Base-by-base conservation (phyloP, 169 alveolate genomes). In the Plasmodium adleri region DNA sequence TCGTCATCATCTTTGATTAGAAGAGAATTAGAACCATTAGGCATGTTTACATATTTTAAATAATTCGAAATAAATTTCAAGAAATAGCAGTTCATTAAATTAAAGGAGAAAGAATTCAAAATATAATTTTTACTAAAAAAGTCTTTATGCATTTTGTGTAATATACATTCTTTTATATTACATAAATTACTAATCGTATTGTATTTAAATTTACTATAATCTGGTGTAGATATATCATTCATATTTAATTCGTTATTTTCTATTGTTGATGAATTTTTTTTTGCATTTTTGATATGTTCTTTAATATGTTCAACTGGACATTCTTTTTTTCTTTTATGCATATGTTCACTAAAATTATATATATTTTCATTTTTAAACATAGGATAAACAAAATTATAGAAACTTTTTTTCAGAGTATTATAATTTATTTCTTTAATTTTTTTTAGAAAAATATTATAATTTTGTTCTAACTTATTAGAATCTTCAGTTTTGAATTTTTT, bases 21-120 rank as follows among this genome's bases (percentile, higher is more conserved):
- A 8, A 54, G 4, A 0, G 52, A 2, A 26, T 49, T 62, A 47
- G 60, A 52, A 43, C 64, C 17, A 45, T 52, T 54, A 22, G 5
- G 49, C n/a, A 32, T 8, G 32, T 22, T 52, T n/a, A 17, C 17
- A 63, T 76, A 24, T 13, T 24, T 66, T 54, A 76, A 54, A 59
- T 67, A 63, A 43, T 66, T 70, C 15, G 20, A 28, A 64, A 66
- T 13, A 68, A 64, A 76, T 59, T 22, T 63, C 13, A 58, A 24
- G 54, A 76, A 76, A 45, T 76, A 22, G 8, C 74, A 64, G 15
- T 76, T 76, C 89, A 76, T 76, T 22, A 76, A 45, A 76, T 76
- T 76, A 50, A 76, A 68, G 8, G 89, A 76, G 67, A 76, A 76
- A 1, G 89, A 66, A 66, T 76, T 76, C 13, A 76, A 64, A 20